phyloP scores from a whole-genome alignment of 495 filamentous ascomycete genomes.

The Margaritispora aquatica region DNA sequence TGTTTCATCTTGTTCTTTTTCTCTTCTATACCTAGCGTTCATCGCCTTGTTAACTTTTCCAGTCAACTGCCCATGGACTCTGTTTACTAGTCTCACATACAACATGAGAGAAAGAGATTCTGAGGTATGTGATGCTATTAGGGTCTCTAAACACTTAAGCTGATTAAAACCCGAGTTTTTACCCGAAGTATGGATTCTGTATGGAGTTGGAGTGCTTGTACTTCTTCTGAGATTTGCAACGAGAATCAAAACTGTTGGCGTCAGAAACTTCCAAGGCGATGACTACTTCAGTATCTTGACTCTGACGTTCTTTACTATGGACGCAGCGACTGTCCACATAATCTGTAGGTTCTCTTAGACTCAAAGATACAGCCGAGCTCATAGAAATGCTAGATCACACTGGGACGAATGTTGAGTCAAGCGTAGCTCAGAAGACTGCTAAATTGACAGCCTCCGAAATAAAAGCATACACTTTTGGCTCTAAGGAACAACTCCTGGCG shows the following conservation, averaged over 20 bases:
- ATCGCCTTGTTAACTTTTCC: not conserved
- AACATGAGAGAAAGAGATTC: not conserved
- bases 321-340: not conserved
- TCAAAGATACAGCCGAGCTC: not conserved
- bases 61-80: too few relatives aligned
- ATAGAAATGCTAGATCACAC: not conserved
- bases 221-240: not conserved
- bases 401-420: not conserved
- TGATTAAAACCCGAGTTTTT: not conserved
- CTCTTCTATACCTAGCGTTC: too few relatives aligned
- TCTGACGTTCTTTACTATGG: not conserved
- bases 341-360: not conserved
- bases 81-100: too few relatives aligned
- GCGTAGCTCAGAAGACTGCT: not conserved
- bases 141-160: not conserved
- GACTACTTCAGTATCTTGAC: not conserved
- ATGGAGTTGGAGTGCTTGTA: not conserved
- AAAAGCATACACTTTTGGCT: not conserved
- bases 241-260: not conserved
- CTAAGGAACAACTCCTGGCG: not conserved
- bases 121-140: not conserved
- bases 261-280: not conserved
- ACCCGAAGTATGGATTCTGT: not conserved
- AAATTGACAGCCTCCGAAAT: not conserved
- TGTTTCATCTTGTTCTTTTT: not conserved